Base-by-base conservation (phyloP, 1,284 basidiomycete species). In the Leccinum discolor region DNA sequence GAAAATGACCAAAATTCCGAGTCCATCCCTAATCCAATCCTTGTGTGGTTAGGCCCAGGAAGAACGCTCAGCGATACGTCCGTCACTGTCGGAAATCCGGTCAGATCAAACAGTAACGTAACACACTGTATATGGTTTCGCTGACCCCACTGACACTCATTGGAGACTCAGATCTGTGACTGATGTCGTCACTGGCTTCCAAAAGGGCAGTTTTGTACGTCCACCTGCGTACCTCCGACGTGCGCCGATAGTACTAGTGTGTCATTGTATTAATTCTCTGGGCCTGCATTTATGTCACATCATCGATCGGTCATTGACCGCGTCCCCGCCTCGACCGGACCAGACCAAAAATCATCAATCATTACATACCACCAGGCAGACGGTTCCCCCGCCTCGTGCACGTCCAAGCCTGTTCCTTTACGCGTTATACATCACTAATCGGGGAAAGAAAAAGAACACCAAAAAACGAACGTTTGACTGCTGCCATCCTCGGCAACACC, bases 371-470 rank as follows among this genome's bases (percentile, higher is more conserved):
- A 50, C 32, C 57, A 35, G 23, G n/a, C 32, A 10, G 32, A 59
- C 59, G 57, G 57, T 23, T 11, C 29, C 21, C 62, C 65, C n/a
- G 16, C 63, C 47, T 65, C 65, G 52, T 64, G 32, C 32, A 35
- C 35, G 18, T 66, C 12, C 12, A 52, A 5, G 21, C 23, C 11
- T 29, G 29, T 16, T 23, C 16, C 23, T 29, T 18, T 62, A 32
- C 38, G 21, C n/a, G 18, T 50, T 50, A 50, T 18, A 50, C 18
- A 21, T 21, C 26, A 65, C 8, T 4, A 4, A 61, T 16, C 6
- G 23, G 64, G 47, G 6, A 50, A 50, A 7, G 47, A 50, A 21
- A 50, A 50, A 50, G 44, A 47, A 47, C 16, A 21, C 18, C 32
- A 11, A 21, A 29, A 62, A 47, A 65, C 47, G 58, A 65, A 66